These are phyloP conservation scores for Diddensiella caesifluorescens DNA, from an alignment of 805 yeast genomes.

Conservation along the genomic window DNA sequence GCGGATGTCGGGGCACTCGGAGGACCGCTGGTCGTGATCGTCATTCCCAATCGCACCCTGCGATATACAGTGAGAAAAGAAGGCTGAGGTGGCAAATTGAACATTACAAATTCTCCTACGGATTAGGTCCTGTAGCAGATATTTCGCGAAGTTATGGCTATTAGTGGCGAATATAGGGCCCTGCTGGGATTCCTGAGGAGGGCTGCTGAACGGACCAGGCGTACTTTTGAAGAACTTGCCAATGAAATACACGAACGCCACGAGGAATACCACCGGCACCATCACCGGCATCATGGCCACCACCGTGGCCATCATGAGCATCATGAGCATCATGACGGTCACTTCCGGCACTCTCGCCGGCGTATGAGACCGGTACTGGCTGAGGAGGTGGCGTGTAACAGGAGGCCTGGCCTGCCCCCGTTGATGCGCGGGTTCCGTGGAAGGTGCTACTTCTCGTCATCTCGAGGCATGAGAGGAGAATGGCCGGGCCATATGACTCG, in stretches of 20 bases:
- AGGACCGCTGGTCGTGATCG: no score
- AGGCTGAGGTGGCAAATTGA: no score
- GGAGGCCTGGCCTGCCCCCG: not conserved
- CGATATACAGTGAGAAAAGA: no score
- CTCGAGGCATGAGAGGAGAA: no score
- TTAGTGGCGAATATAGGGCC: no score
- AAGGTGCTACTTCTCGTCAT: slow-evolving; percentile 1
- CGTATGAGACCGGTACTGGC: no score
- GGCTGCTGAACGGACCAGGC: slow-evolving; percentile 2
- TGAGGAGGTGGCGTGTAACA: not conserved
- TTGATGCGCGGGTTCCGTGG: not conserved
- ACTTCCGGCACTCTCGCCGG: slow-evolving; percentile 37
- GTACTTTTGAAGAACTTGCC: slow-evolving; percentile 1
- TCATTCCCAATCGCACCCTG: no score
- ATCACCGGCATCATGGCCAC: slow-evolving; percentile 1
- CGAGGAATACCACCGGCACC: slow-evolving; percentile 5
- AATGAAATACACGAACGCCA: slow-evolving; percentile 1
- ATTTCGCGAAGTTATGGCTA: no score
- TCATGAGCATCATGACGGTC: no score
- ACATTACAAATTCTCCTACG: no score
- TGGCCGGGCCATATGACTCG: not conserved
- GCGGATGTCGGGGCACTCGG: no score
- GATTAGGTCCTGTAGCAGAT: no score
- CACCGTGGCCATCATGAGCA: slow-evolving; percentile 2
- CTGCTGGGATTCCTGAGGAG: slow-evolving; percentile 1